Percentiles rank a stretch among this genome's conserved stretches.
These are phyloP conservation scores for Fraxinus xanthoxyloides DNA, from an alignment of 305 asterid species.

Conservation along the genomic window DNA sequence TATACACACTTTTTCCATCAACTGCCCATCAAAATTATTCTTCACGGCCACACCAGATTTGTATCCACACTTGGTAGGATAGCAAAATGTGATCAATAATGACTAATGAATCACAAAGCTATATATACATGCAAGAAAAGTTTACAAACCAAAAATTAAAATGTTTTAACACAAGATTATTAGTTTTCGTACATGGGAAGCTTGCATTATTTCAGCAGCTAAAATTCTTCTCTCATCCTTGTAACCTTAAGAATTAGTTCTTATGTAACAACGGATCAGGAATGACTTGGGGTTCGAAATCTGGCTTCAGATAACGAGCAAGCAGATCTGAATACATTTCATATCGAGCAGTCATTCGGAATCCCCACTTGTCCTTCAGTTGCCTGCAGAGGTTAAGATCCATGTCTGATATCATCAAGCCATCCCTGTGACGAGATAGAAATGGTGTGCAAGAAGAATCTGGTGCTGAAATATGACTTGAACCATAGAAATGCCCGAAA, in stretches of 20 bases:
- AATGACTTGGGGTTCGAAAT: conserved; percentile 82
- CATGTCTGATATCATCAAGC: conserved; percentile 75
- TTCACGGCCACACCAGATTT: neutral
- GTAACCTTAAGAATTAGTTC: conserved; percentile 25
- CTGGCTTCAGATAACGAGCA: conserved; percentile 60
- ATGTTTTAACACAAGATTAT: neutral
- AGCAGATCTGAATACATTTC: conserved; percentile 69
- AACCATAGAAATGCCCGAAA: conserved; percentile 94
- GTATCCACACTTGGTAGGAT: neutral
- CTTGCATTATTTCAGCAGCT: neutral
- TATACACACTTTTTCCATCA: neutral
- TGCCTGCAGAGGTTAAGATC: conserved; percentile 94
- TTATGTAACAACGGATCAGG: conserved; percentile 67
- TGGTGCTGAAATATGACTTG: conserved; percentile 86
- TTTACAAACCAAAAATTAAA: neutral
- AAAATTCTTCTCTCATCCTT: neutral
- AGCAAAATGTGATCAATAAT: neutral
- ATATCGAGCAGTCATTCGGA: conserved; percentile 87
- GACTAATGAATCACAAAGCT: neutral
- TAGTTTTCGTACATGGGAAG: neutral
- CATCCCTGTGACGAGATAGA: conserved; percentile 73
- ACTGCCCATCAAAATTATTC: too few relatives aligned
- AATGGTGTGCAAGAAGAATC: conserved; percentile 93
- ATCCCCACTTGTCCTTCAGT: conserved; percentile 93
- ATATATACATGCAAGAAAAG: neutral